Percentiles rank a stretch among this genome's conserved stretches.
Evolutionary conservation across 1,284 basidiomycete genomes (phyloP).

Genomic region (Chalciporus sp.): DNA sequence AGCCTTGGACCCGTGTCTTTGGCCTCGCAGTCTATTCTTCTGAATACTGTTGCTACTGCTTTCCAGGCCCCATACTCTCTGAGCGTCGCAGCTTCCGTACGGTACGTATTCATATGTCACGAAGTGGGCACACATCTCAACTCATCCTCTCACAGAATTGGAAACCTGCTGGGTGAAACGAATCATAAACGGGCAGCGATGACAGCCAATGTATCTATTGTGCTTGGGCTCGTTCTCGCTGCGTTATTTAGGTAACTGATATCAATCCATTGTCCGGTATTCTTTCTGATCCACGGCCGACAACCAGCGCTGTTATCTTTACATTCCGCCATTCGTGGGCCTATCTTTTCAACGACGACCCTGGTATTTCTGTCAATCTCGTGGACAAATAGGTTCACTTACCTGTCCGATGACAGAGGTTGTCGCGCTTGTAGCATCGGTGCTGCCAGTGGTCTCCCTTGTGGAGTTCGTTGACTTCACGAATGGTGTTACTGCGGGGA

Average conservation of each 20-base stretch:
- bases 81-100: slow-evolving; percentile 78
- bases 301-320: slow-evolving; percentile 63
- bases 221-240: slow-evolving; percentile 62
- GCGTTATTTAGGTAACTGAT: slow-evolving; percentile 56
- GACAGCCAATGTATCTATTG: slow-evolving; percentile 59
- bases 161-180: slow-evolving; percentile 76
- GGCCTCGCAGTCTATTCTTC: slow-evolving; percentile 71
- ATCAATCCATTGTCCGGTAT: background rate
- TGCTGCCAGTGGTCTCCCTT: slow-evolving; percentile 72
- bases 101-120: slow-evolving; percentile 40
- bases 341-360: slow-evolving; percentile 83
- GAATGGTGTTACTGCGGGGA: slow-evolving; percentile 65
- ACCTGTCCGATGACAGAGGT: slow-evolving; percentile 44
- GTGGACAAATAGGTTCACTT: background rate
- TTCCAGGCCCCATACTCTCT: slow-evolving; percentile 85
- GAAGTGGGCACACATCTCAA: background rate
- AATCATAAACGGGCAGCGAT: slow-evolving; percentile 67
- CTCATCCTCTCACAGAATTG: slow-evolving; percentile 49
- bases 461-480: slow-evolving; percentile 83
- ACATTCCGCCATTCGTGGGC: slow-evolving; percentile 75
- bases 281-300: slow-evolving; percentile 6
- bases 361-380: slow-evolving; percentile 40
- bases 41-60: slow-evolving; percentile 73
- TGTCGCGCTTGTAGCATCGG: slow-evolving; percentile 61
- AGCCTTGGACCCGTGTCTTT: slow-evolving; percentile 59